Evolutionary conservation across 2,329 filamentous ascomycete genomes (phyloP).

Genomic region (Aspergillus calidoustus): DNA sequence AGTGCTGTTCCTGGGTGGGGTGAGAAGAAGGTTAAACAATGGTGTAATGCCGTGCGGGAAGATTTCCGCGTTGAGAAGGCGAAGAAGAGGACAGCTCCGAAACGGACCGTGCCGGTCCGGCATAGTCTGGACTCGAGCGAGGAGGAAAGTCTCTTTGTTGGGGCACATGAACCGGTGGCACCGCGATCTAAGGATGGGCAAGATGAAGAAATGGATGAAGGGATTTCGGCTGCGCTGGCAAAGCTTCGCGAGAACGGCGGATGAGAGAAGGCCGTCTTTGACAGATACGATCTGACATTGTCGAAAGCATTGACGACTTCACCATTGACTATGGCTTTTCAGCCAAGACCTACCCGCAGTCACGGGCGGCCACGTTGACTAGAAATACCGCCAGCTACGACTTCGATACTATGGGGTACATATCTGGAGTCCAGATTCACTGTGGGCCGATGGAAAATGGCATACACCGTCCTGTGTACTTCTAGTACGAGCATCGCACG

Average conservation of each 20-base stretch:
- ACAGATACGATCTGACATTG: not conserved
- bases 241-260: constrained; percentile 53
- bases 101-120: constrained; percentile 33
- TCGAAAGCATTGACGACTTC: not conserved
- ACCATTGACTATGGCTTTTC: not conserved
- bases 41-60: constrained; percentile 80
- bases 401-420: too few relatives aligned
- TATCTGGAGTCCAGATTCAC: not conserved
- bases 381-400: not conserved
- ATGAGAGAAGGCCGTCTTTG: constrained; percentile 21
- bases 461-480: not conserved
- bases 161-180: constrained; percentile 30
- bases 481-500: not conserved
- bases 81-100: constrained; percentile 56
- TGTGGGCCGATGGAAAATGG: not conserved
- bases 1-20: constrained; percentile 89
- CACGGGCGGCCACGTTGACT: not conserved
- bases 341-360: too few relatives aligned
- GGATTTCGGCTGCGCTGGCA: constrained; percentile 62
- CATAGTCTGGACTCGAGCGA: constrained; percentile 35
- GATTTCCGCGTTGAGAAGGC: constrained; percentile 79
- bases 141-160: constrained; percentile 49
- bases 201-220: constrained; percentile 57
- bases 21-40: constrained; percentile 88
- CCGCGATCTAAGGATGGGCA: constrained; percentile 26